Base-by-base conservation (phyloP, 306 rosid species). In the Pterocarpus macrocarpus region DNA sequence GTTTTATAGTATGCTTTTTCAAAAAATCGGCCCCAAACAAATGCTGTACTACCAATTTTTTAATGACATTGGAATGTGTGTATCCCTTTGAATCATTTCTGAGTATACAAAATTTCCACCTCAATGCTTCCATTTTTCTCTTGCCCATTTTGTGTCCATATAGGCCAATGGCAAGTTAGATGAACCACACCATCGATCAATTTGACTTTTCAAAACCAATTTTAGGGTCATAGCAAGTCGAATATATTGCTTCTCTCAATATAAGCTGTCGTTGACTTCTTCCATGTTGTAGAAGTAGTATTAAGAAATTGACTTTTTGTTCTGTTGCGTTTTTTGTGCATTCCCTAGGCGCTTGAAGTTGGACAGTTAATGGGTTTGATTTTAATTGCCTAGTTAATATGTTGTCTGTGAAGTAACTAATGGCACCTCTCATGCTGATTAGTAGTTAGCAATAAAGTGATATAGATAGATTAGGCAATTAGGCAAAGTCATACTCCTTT, bases 161-260 rank as follows among this genome's bases (percentile, higher is more conserved):
- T 8, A 50, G 36, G 57, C 87, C 89, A 86, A 87, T 83, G 8
- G 45, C 5, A 49, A 83, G 85, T 87, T 91, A 87, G 95, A 87
- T 87, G 72, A 85, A 86, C 95, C 85, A 81, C 58, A 87, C 67
- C 61, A 69, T 77, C 73, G 65, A 84, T 71, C 35, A 9, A 39
- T 88, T 89, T 91, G 89, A 89, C 83, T 86, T 86, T 79, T 34
- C 9, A 16, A 36, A 5, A 47, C 35, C 41, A 43, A 4, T 61
- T 33, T 36, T 7, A 7, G 38, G 28, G 17, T 47, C 34, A 45
- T 57, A 13, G 12, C 7, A 63, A 34, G 85, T 85, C 87, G 83
- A 81, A 22, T 22, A 22, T 22, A 73, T 44, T 33, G 58, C n/a
- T 71, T 33, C 55, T 38, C 44, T 38, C 41, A 36, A 17, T 75